phyloP scores from a whole-genome alignment of 108 stramenopile genomes.

The Fragilaria crotonensis region DNA sequence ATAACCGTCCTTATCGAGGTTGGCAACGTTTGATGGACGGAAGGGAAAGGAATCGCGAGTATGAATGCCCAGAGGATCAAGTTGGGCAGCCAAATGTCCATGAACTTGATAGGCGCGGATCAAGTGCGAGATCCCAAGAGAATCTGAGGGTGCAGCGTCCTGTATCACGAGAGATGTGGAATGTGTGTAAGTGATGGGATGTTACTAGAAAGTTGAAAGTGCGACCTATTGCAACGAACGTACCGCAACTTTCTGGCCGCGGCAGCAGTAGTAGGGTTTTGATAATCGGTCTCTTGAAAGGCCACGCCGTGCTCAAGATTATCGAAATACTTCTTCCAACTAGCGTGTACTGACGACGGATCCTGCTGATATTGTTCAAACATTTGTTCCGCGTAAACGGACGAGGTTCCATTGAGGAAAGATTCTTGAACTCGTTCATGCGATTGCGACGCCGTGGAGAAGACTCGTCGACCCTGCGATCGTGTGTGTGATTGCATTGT shows the following conservation, averaged over 20 bases:
- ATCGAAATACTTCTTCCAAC: conserved; percentile 58
- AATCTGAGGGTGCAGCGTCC: conserved; percentile 76
- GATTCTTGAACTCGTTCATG: no score
- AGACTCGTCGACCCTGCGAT: no score
- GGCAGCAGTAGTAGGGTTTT: conserved; percentile 24
- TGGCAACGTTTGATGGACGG: conserved; percentile 43
- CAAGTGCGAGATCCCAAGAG: conserved; percentile 86
- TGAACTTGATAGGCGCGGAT: conserved; percentile 97
- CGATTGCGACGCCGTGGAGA: no score
- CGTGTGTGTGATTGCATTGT: no score
- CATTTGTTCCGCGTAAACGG: conserved; percentile 85
- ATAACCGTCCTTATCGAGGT: conserved; percentile 32
- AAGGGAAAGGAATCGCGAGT: conserved; percentile 70
- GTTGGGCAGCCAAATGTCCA: conserved; percentile 90
- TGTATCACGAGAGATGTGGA: conserved; percentile 5
- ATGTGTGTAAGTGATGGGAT: neutral
- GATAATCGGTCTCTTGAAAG: conserved; percentile 31
- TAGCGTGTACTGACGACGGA: conserved; percentile 61
- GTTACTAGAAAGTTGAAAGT: neutral
- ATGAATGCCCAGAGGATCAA: conserved; percentile 94
- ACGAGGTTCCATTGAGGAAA: conserved; percentile 69
- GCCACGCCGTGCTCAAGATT: conserved; percentile 36
- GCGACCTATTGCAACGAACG: conserved; percentile 10
- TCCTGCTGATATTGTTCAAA: conserved; percentile 58
- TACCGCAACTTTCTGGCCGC: conserved; percentile 36